These are phyloP conservation scores for Tritrichomonas foetus DNA, from an alignment of 208 protist genomes.

Conservation along the genomic window DNA sequence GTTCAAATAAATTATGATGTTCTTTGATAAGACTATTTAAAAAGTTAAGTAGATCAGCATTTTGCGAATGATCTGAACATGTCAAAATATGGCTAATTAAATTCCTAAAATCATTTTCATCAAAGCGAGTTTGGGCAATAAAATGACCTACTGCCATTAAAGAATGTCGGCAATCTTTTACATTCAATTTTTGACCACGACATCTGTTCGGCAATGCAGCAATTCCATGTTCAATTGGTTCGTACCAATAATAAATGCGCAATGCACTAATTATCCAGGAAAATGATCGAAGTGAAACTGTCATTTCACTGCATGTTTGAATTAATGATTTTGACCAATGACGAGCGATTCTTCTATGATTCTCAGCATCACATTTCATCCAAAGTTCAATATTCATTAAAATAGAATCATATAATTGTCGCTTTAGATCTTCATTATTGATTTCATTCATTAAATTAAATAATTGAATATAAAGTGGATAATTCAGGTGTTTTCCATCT, in stretches of 20 bases:
- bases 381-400: slow-evolving; percentile 28
- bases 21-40: neutral
- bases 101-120: neutral
- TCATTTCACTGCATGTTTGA: neutral
- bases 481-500: neutral
- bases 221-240: neutral
- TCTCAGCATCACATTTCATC: neutral
- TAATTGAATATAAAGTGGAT: neutral
- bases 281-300: neutral
- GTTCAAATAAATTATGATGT: neutral
- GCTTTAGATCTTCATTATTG: neutral
- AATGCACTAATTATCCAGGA: neutral
- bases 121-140: neutral
- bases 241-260: neutral
- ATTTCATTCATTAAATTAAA: neutral
- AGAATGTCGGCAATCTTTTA: neutral
- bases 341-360: neutral
- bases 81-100: slow-evolving; percentile 15
- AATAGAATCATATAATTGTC: neutral
- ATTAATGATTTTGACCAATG: neutral
- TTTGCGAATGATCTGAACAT: neutral
- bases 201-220: neutral
- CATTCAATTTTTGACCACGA: neutral
- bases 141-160: neutral
- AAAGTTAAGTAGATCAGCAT: neutral